Percentiles rank a stretch among this genome's conserved stretches.
Conservation (phyloP, 2,329 filamentous ascomycete genomes). For the Hirsutella minnesotensis region DNA sequence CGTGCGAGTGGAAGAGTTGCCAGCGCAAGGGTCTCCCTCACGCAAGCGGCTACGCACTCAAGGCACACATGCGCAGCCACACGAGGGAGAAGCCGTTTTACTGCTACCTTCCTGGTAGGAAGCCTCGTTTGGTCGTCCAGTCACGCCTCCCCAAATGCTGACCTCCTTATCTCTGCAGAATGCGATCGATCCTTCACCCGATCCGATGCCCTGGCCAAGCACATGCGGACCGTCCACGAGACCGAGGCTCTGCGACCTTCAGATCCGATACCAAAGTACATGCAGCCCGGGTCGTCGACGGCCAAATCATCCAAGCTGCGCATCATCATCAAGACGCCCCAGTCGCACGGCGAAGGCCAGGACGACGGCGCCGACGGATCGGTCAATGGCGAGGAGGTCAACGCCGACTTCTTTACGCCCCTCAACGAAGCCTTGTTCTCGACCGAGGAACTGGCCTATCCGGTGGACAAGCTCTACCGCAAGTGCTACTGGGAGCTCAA, state of each 20-base stretch:
- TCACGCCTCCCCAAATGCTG: background rate
- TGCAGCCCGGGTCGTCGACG: conserved; percentile 32
- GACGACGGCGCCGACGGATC: conserved; percentile 43
- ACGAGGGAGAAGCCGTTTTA: conserved; percentile 98
- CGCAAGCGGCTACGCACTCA: conserved; percentile 88
- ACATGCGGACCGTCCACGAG: conserved; percentile 98
- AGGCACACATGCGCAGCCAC: conserved; percentile 95
- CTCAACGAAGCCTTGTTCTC: conserved; percentile 51
- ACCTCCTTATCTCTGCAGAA: conserved; percentile 44
- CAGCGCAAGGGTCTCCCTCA: conserved; percentile 79
- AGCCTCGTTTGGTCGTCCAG: background rate
- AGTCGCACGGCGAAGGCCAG: conserved; percentile 44
- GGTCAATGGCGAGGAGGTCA: conserved; percentile 40
- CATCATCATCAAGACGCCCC: conserved; percentile 50
- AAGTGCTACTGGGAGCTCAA: conserved; percentile 60
- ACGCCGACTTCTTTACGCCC: conserved; percentile 45
- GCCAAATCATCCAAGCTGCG: conserved; percentile 44
- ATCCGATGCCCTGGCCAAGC: conserved; percentile 90
- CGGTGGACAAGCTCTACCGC: conserved; percentile 47
- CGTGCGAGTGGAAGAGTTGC: conserved; percentile 95
- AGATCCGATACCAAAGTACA: conserved; percentile 61
- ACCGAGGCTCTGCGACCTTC: conserved; percentile 82
- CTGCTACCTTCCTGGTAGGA: conserved; percentile 78
- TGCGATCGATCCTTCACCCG: conserved; percentile 95
- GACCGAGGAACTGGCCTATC: conserved; percentile 48